phyloP scores from a whole-genome alignment of 164 flowering plant species.

The Euptelea pleiosperma region DNA sequence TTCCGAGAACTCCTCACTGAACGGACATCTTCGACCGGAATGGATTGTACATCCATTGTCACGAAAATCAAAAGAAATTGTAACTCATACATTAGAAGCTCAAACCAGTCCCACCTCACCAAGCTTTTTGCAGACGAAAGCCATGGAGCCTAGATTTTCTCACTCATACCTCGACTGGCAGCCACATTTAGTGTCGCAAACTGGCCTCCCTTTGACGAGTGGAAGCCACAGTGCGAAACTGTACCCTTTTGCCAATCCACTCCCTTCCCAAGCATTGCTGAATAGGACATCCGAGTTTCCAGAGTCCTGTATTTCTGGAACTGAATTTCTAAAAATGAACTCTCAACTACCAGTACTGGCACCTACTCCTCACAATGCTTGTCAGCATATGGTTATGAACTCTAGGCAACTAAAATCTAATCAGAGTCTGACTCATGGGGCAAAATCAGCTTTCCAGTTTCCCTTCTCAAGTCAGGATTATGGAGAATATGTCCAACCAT shows the following conservation, averaged over 20 bases:
- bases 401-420: slow-evolving; percentile 19
- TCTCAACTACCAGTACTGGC: slow-evolving; percentile 11
- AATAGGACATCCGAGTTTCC: slow-evolving; percentile 21
- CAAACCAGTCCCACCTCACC: slow-evolving; percentile 19
- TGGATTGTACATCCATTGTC: slow-evolving; percentile 16
- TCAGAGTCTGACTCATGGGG: slow-evolving; percentile 17
- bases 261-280: slow-evolving; percentile 18
- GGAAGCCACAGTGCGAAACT: slow-evolving; percentile 7
- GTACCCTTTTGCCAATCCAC: slow-evolving; percentile 11
- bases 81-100: slow-evolving; percentile 17
- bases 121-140: slow-evolving; percentile 18
- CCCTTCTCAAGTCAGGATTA: slow-evolving; percentile 39
- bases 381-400: slow-evolving; percentile 23
- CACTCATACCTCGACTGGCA: slow-evolving; percentile 23
- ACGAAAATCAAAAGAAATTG: slow-evolving; percentile 20
- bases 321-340: no score
- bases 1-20: slow-evolving; percentile 9
- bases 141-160: slow-evolving; percentile 23
- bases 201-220: slow-evolving; percentile 7
- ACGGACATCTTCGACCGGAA: slow-evolving; percentile 25
- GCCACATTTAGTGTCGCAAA: slow-evolving; percentile 15
- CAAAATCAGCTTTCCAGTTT: slow-evolving; percentile 30
- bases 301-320: slow-evolving; percentile 16
- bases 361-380: slow-evolving; percentile 16
- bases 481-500: slow-evolving; percentile 24